Percentiles rank a stretch among this genome's conserved stretches.
These are phyloP conservation scores for Macadamia integrifolia DNA, from an alignment of 164 flowering plant species.

Conservation along the genomic window DNA sequence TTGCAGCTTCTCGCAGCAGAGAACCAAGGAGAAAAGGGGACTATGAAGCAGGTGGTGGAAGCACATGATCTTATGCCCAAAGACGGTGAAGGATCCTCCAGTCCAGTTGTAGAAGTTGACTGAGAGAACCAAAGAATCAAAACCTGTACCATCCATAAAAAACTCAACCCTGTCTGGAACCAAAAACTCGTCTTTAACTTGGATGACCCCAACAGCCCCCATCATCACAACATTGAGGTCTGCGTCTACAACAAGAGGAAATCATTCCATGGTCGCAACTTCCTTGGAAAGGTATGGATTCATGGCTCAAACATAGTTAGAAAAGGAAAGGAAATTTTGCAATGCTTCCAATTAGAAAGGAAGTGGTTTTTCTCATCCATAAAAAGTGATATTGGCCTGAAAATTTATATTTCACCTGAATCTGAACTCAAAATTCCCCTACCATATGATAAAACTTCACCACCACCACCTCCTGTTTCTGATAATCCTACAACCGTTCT, in stretches of 20 bases:
- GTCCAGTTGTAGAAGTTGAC: constrained; percentile 29
- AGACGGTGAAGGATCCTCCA: constrained; percentile 31
- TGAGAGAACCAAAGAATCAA: constrained; percentile 26
- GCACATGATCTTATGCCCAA: constrained; percentile 32
- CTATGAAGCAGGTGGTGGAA: constrained; percentile 29
- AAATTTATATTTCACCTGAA: constrained; percentile 20
- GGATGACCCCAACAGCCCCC: constrained; percentile 14
- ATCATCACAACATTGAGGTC: constrained; percentile 20
- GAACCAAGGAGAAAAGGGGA: constrained; percentile 18
- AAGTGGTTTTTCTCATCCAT: constrained; percentile 28
- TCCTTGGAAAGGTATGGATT: constrained; percentile 36
- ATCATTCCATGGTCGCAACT: constrained; percentile 19
- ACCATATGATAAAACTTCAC: constrained; percentile 1
- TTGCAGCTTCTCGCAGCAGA: constrained; percentile 18
- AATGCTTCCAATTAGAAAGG: constrained; percentile 24
- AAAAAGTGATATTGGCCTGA: constrained; percentile 30
- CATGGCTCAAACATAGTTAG: constrained; percentile 21
- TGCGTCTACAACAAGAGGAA: constrained; percentile 30
- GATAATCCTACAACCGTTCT: not conserved
- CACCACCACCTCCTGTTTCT: constrained; percentile 2
- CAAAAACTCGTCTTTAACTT: constrained; percentile 30
- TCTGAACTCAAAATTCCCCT: constrained; percentile 9
- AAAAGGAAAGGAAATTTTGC: constrained; percentile 27
- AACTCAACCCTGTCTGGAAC: constrained; percentile 28
- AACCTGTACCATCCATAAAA: constrained; percentile 25